Conservation (phyloP, 768 basidiomycete species). For the Termitomyces sp. region DNA sequence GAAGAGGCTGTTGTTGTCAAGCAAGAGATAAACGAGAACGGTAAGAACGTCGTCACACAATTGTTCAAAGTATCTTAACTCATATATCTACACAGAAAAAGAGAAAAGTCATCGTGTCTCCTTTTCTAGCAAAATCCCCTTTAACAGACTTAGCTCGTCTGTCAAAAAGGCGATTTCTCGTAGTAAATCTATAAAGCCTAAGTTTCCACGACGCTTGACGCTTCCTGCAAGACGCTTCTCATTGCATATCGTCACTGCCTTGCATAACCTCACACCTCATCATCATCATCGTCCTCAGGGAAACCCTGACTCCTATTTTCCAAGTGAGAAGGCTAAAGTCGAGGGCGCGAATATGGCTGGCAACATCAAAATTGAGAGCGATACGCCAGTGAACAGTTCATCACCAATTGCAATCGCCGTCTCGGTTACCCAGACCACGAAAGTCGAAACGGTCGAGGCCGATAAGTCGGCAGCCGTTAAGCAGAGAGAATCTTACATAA, state of each 20-base stretch:
- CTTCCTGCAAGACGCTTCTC: constrained; percentile 1
- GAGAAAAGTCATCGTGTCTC: not conserved
- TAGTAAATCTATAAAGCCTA: not conserved
- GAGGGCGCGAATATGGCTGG: not conserved
- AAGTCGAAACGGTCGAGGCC: not conserved
- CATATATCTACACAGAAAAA: not conserved
- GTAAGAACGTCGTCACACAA: not conserved
- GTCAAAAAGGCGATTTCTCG: not conserved
- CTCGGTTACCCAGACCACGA: not conserved
- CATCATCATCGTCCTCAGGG: not conserved
- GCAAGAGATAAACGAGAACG: not conserved
- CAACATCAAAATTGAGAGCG: not conserved
- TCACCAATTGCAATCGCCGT: not conserved
- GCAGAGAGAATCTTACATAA: not conserved
- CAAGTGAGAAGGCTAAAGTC: not conserved
- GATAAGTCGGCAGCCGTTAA: no score
- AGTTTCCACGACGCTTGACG: not conserved
- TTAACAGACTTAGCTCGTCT: not conserved
- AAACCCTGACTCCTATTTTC: not conserved
- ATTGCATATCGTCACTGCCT: not conserved
- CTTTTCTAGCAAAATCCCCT: not conserved
- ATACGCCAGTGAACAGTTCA: not conserved
- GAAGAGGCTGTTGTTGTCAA: not conserved
- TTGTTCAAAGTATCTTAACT: no score
- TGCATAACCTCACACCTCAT: not conserved